phyloP scores from a whole-genome alignment of 257 asterid species.

The Buddleja alternifolia region DNA sequence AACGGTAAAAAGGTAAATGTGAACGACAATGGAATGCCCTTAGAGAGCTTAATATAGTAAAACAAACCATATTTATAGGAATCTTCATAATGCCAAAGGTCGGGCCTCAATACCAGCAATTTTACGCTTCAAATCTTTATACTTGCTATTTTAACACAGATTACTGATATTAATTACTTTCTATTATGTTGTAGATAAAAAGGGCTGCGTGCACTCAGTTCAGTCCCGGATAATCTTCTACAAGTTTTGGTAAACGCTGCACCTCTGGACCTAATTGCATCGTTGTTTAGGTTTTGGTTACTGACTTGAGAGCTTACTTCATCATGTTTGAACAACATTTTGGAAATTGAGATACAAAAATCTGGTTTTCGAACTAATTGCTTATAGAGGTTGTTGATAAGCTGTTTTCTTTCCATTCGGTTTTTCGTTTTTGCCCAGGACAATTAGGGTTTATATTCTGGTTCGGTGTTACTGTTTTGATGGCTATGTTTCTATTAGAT shows the following conservation, averaged over 20 bases:
- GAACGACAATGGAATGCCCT: no score
- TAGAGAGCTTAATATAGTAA: no score
- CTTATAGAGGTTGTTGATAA: not conserved
- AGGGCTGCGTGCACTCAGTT: not conserved
- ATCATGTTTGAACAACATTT: not conserved
- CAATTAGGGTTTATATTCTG: not conserved
- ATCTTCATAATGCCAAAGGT: no score
- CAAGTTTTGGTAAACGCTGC: not conserved
- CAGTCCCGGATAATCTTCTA: not conserved
- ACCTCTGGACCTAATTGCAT: no score
- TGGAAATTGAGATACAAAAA: not conserved
- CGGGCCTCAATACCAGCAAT: no score
- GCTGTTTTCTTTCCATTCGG: not conserved
- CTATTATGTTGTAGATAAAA: constrained; percentile 3
- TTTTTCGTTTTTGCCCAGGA: not conserved
- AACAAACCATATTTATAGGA: no score
- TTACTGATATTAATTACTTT: not conserved
- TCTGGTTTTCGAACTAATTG: not conserved
- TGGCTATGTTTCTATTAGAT: no score
- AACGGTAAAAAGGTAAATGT: no score
- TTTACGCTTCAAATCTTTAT: not conserved
- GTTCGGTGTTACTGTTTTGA: no score
- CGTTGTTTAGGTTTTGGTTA: no score
- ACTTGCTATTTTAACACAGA: not conserved
- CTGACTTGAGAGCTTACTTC: not conserved